Conservation (phyloP, 352 stramenopile genomes). For the Phytophthora nicotianae region DNA sequence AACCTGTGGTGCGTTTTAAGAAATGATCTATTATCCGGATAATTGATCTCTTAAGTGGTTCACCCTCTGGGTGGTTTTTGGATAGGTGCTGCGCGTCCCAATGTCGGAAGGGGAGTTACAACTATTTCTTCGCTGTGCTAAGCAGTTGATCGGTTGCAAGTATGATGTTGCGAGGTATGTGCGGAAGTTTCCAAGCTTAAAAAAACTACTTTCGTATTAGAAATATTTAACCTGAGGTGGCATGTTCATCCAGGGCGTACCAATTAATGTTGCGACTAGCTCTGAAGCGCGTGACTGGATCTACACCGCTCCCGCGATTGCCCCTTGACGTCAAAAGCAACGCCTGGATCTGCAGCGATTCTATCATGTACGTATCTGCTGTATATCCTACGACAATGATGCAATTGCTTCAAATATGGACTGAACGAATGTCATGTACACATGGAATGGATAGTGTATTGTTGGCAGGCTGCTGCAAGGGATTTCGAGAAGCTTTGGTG, state of each 20-base stretch:
- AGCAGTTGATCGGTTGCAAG: conserved; percentile 62
- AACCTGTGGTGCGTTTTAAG: conserved; percentile 58
- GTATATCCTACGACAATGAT: not conserved
- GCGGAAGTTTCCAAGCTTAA: not conserved
- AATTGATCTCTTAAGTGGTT: too few species aligned
- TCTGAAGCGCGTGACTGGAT: conserved; percentile 52
- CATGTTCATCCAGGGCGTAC: conserved; percentile 43
- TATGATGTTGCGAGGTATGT: conserved; percentile 70
- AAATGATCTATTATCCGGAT: too few species aligned
- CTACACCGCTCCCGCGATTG: conserved; percentile 50
- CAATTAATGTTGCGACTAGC: conserved; percentile 65
- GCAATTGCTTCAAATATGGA: too few species aligned
- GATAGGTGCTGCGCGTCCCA: conserved; percentile 56
- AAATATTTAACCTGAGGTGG: conserved; percentile 1
- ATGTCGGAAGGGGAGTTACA: conserved; percentile 54
- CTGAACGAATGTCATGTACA: conserved; percentile 1
- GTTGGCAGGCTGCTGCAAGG: conserved; percentile 61
- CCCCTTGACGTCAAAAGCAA: conserved; percentile 57
- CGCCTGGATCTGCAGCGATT: conserved; percentile 79
- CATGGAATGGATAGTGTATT: conserved; percentile 43
- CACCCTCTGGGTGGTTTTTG: conserved; percentile 2
- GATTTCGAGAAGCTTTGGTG: conserved; percentile 53
- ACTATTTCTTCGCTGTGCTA: conserved; percentile 64
- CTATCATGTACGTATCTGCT: conserved; percentile 59
- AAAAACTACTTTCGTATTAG: not conserved